Evolutionary conservation across 2,329 filamentous ascomycete genomes (phyloP).

Genomic region (Pseudocercospora fuligena): DNA sequence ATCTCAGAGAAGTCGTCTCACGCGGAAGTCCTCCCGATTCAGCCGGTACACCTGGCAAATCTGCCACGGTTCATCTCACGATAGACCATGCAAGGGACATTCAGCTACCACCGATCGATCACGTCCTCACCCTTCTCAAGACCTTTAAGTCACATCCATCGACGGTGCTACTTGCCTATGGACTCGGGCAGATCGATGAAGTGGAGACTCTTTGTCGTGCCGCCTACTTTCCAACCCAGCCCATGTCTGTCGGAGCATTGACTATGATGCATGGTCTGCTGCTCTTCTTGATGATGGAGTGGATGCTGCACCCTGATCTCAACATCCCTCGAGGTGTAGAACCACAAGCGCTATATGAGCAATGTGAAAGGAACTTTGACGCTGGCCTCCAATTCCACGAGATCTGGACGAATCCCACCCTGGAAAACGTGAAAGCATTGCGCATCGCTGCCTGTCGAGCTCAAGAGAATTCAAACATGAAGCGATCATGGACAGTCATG

Average conservation of each 20-base stretch:
- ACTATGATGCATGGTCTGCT: slow-evolving; percentile 21
- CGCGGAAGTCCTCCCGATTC: slow-evolving; percentile 11
- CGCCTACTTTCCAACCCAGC: slow-evolving; percentile 21
- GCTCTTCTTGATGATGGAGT: slow-evolving; percentile 16
- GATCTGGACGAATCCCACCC: slow-evolving; percentile 15
- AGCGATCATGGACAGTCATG: slow-evolving; percentile 15
- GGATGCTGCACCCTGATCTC: slow-evolving; percentile 10
- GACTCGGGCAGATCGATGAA: slow-evolving; percentile 11
- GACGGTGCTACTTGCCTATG: slow-evolving; percentile 12
- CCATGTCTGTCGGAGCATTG: slow-evolving; percentile 15
- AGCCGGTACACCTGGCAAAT: background rate
- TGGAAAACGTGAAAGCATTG: slow-evolving; percentile 18
- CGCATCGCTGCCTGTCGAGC: slow-evolving; percentile 14
- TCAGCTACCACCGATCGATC: slow-evolving; percentile 16
- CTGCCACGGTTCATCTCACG: background rate
- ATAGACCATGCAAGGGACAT: slow-evolving; percentile 2
- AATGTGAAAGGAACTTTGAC: slow-evolving; percentile 20
- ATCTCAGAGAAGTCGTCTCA: slow-evolving; percentile 11
- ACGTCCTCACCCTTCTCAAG: slow-evolving; percentile 17
- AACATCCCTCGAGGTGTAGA: slow-evolving; percentile 10
- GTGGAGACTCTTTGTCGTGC: slow-evolving; percentile 17
- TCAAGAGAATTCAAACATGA: slow-evolving; percentile 16
- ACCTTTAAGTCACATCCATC: slow-evolving; percentile 17
- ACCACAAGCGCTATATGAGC: slow-evolving; percentile 1
- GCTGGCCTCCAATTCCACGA: slow-evolving; percentile 16